These are phyloP conservation scores for Dysphania ambrosioides DNA, from an alignment of 148 eudicot species.

Conservation along the genomic window DNA sequence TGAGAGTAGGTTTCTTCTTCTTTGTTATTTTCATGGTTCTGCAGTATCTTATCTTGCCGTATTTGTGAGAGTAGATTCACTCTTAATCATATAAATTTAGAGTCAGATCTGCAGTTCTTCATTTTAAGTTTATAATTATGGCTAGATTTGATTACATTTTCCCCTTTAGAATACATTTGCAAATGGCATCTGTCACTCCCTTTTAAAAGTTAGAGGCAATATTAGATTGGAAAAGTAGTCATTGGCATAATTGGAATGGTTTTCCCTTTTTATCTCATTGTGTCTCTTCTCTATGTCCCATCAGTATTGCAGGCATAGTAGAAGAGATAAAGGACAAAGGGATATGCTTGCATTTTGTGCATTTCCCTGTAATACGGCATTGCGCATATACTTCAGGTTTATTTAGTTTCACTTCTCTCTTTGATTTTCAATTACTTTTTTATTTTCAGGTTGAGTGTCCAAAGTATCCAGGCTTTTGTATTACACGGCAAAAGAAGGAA, in stretches of 20 bases:
- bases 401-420: neutral
- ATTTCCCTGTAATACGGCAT: neutral
- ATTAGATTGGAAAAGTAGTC: neutral
- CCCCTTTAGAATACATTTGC: neutral
- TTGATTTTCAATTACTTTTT: neutral
- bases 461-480: constrained; percentile 93
- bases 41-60: too few species aligned
- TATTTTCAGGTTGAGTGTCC: constrained; percentile 89
- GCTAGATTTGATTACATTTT: neutral
- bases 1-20: constrained; percentile 60
- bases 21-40: constrained; percentile 1
- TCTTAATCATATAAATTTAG: neutral
- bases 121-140: neutral
- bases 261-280: neutral
- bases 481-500: constrained; percentile 80
- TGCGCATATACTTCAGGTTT: neutral
- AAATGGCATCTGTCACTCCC: neutral
- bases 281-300: neutral
- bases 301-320: neutral
- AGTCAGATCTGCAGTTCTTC: neutral
- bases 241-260: constrained; percentile 1
- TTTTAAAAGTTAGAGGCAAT: neutral
- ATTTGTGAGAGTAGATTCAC: neutral
- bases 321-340: neutral
- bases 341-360: constrained; percentile 10